phyloP scores from a whole-genome alignment of 2,329 filamentous ascomycete genomes.

The Colletotrichum magnum region DNA sequence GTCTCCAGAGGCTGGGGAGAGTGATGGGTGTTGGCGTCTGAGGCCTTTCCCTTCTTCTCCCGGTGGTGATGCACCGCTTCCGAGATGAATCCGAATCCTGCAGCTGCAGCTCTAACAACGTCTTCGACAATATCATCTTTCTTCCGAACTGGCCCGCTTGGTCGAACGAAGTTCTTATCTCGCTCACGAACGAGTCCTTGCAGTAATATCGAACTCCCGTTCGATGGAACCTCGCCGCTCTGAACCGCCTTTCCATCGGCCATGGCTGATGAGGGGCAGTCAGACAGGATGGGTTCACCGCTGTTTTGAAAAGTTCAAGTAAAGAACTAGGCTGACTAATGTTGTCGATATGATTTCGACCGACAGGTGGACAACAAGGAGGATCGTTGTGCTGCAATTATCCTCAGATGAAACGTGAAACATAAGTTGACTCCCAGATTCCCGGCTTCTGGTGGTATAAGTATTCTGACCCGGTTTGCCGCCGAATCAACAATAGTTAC shows the following conservation, averaged over 20 bases:
- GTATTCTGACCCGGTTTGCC: too few relatives aligned
- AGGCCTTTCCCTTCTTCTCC: conserved; percentile 33
- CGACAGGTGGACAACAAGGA: too few relatives aligned
- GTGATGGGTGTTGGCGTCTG: not conserved
- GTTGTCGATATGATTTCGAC: too few relatives aligned
- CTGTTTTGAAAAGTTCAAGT: too few relatives aligned
- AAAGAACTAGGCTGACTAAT: too few relatives aligned
- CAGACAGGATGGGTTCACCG: too few relatives aligned
- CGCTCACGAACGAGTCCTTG: conserved; percentile 5
- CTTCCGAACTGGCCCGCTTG: conserved; percentile 1
- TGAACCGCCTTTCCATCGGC: not conserved
- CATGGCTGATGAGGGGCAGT: too few relatives aligned
- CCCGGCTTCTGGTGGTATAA: too few relatives aligned
- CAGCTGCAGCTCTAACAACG: conserved; percentile 38
- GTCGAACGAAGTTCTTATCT: conserved; percentile 5
- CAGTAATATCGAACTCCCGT: not conserved
- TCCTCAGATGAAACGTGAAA: not conserved
- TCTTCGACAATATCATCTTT: conserved; percentile 36
- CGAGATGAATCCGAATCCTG: conserved; percentile 40
- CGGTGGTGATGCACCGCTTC: conserved; percentile 42
- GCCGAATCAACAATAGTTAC: not conserved
- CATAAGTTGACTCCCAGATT: not conserved
- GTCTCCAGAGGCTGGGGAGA: too few relatives aligned
- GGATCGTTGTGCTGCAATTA: too few relatives aligned
- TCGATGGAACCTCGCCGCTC: not conserved